A percentile compares a stretch with the other conserved stretches of the same genome.
phyloP scores from a whole-genome alignment of 768 basidiomycete genomes.

The Calocera viscosa region DNA sequence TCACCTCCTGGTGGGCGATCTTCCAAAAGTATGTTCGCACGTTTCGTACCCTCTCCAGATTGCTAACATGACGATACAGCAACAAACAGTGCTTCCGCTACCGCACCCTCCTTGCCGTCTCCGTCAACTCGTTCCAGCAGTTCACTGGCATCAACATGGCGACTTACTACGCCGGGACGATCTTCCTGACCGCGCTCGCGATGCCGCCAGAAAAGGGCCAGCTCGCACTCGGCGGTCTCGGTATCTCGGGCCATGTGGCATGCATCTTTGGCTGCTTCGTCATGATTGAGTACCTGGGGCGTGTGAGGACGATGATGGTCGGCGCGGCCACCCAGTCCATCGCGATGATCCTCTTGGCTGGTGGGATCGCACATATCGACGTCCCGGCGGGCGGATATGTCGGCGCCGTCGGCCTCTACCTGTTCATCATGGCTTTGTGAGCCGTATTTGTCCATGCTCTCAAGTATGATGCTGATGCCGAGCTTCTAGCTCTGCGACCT shows the following conservation, averaged over 20 bases:
- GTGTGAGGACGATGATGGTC: constrained; percentile 16
- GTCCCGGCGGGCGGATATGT: constrained; percentile 13
- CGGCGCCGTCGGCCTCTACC: constrained; percentile 18
- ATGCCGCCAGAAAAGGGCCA: constrained; percentile 12
- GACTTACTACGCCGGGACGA: constrained; percentile 16
- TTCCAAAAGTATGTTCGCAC: constrained; percentile 12
- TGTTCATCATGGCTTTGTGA: constrained; percentile 5
- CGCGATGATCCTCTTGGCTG: constrained; percentile 14
- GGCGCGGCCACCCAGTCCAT: constrained; percentile 13
- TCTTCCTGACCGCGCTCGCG: constrained; percentile 11
- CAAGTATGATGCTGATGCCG: constrained; percentile 10
- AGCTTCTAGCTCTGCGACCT: constrained; percentile 12
- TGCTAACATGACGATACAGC: not conserved
- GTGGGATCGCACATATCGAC: constrained; percentile 13
- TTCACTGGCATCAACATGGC: constrained; percentile 20
- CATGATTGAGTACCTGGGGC: constrained; percentile 16
- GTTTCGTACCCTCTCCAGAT: not conserved
- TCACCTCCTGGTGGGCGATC: constrained; percentile 12
- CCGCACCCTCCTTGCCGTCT: constrained; percentile 18
- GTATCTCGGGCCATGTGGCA: constrained; percentile 14
- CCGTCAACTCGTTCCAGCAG: constrained; percentile 18
- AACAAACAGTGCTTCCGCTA: constrained; percentile 22
- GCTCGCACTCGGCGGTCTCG: constrained; percentile 17
- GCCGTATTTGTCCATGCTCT: not conserved
- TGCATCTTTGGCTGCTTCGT: constrained; percentile 17